Percentiles rank a stretch among this genome's conserved stretches.
Conservation (phyloP, 768 basidiomycete species). For the Omphalotus guepiniiformis region DNA sequence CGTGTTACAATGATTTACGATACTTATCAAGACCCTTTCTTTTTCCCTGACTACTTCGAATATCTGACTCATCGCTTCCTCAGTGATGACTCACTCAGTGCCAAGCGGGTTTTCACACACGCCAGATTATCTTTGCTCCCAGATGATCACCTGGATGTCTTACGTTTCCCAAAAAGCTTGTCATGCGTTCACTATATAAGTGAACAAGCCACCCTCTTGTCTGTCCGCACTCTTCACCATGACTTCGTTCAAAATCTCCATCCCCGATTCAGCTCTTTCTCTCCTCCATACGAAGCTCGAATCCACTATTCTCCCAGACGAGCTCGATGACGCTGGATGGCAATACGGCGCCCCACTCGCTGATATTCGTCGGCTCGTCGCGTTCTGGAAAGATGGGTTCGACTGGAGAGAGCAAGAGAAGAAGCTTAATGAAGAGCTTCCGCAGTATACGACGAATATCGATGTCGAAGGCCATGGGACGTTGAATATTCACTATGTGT, state of each 20-base stretch:
- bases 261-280: slow-evolving; percentile 5
- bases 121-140: too few relatives aligned
- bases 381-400: slow-evolving; percentile 10
- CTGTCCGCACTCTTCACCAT: too few relatives aligned
- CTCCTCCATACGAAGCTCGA: slow-evolving; percentile 6
- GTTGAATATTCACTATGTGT: slow-evolving; percentile 32
- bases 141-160: too few relatives aligned
- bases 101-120: too few relatives aligned
- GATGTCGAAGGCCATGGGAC: slow-evolving; percentile 25
- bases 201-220: too few relatives aligned
- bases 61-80: too few relatives aligned
- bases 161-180: too few relatives aligned
- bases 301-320: slow-evolving; percentile 8
- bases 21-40: too few relatives aligned
- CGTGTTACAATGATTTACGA: too few relatives aligned
- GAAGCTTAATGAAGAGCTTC: slow-evolving; percentile 24
- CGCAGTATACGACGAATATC: slow-evolving; percentile 32
- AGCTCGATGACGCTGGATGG: slow-evolving; percentile 7
- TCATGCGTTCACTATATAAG: too few relatives aligned
- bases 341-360: slow-evolving; percentile 10
- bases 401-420: slow-evolving; percentile 19
- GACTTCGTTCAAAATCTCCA: slow-evolving; percentile 9
- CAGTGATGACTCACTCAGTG: too few relatives aligned
- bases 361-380: slow-evolving; percentile 9
- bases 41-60: too few relatives aligned